Base-by-base conservation (phyloP, 495 filamentous ascomycete species). In the Xanthoparmelia taractica region DNA sequence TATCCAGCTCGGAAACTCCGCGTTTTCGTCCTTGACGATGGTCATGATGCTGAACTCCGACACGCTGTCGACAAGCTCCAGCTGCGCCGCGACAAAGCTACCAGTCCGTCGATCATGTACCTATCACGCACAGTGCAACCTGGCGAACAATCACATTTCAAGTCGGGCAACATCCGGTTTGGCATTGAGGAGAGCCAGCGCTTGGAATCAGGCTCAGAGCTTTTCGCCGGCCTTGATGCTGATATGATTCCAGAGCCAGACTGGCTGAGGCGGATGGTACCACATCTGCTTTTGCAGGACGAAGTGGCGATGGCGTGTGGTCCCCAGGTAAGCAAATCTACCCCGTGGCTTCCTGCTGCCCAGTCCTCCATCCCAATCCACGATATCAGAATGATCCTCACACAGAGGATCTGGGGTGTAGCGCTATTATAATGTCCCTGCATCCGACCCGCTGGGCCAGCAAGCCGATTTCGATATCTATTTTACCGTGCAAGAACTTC, bases 221-320 rank as follows among this genome's bases (percentile, higher is more conserved):
- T 72, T 65, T 73, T 83, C 63, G 80, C 80, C 7, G 75, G 74
- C 10, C 66, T 83, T 45, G 81, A 84, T 65, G 79, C 79, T 18
- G 81, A 84, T 65, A 83, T 84, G 81, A 83, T 84, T 64, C 78
- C 81, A 10, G 77, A 79, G 60, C 69, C 68, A 55, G 71, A 80
- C 25, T 82, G 80, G 79, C 72, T 83, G 41, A 73, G 80, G 17
- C 73, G 75, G 8, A 63, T 78, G 8, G 63, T 82, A 36, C 75
- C 80, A 43, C 81, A 82, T 65, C 59, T 82, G 50, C 43, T 83
- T 31, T 68, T 72, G 57, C 75, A 80, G 63, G 71, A 73, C 17
- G 73, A 75, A 56, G 70, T 82, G 68, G 77, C 73, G 63, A 70
- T 83, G 63, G 80, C 74, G 63, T 79, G 77, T 64, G 76, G 75